Evolutionary conservation across 495 filamentous ascomycete species (phyloP), one percentile per base, ranked within the genome.

Genomic region (Lentithecium fluviatile): DNA sequence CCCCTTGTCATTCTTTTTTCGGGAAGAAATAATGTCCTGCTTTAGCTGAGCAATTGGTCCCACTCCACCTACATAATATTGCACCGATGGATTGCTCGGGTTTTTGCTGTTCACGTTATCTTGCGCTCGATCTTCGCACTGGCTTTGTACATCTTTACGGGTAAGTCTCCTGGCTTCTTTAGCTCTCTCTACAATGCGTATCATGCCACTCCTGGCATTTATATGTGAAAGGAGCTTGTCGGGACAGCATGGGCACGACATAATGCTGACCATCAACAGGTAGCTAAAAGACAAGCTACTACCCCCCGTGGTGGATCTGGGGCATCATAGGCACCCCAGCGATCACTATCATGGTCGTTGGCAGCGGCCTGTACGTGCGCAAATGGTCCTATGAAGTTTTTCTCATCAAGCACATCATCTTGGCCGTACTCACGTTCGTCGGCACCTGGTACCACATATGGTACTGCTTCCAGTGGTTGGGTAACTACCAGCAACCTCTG

Each of bases 251-350:
- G n/a, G n/a, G n/a, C n/a, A n/a, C n/a, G n/a, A n/a, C n/a, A n/a
- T n/a, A n/a, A n/a, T n/a, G n/a, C n/a, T n/a, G n/a, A n/a, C n/a
- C n/a, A n/a, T n/a, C n/a, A n/a, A n/a, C n/a, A n/a, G n/a, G n/a
- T n/a, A n/a, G n/a, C n/a, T n/a, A n/a, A n/a, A n/a, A n/a, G n/a
- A n/a, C n/a, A n/a, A n/a, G n/a, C n/a, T n/a, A n/a, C n/a, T n/a
- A n/a, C n/a, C n/a, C n/a, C n/a, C n/a, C n/a, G n/a, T 79, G 68
- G n/a, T 78, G 75, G 76, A 64, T 70, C 40, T 78, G 75, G 78
- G 77, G 78, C 8, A 66, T 69, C 52, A 70, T 77, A 0, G 77
- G 65, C 0, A 80, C 75, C 0, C 38, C 76, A 0, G 55, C 52
- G 11, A 34, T 62, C 19, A 45, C 60, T n/a, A 42, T 70, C 8